These are phyloP conservation scores for Miscanthus sacchariflorus DNA, from an alignment of 202 grass and related monocot species.

Conservation along the genomic window DNA sequence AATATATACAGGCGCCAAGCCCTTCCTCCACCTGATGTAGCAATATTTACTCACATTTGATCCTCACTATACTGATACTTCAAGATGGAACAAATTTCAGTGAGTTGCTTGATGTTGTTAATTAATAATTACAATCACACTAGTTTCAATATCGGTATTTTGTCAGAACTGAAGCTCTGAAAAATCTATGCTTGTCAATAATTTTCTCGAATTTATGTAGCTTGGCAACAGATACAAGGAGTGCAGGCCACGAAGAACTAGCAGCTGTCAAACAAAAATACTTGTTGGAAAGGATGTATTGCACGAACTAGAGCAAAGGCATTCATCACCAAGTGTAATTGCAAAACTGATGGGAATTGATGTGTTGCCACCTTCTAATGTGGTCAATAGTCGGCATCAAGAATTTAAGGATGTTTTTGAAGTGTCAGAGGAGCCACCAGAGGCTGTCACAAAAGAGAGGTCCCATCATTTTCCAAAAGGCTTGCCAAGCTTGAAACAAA, in stretches of 20 bases:
- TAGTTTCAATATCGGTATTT: conserved; percentile 1
- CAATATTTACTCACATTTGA: background rate
- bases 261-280: conserved; percentile 51
- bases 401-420: conserved; percentile 94
- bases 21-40: conserved; percentile 38
- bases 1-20: conserved; percentile 36
- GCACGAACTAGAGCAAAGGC: conserved; percentile 61
- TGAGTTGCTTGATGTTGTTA: conserved; percentile 42
- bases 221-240: conserved; percentile 59
- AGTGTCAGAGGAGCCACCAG: conserved; percentile 57
- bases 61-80: conserved; percentile 9
- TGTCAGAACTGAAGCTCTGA: conserved; percentile 38
- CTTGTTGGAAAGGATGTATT: conserved; percentile 60
- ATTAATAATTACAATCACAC: background rate
- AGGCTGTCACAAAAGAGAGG: conserved; percentile 45
- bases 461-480: conserved; percentile 50
- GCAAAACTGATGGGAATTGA: conserved; percentile 98
- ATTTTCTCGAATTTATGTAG: conserved; percentile 40
- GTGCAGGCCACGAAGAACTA: conserved; percentile 47
- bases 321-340: conserved; percentile 85
- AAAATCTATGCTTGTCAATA: background rate
- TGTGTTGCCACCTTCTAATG: conserved; percentile 59
- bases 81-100: conserved; percentile 57
- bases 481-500: conserved; percentile 56
- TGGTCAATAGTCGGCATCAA: conserved; percentile 44